Base-by-base conservation (phyloP, 306 rosid genomes). In the Abrus pulchellus region DNA sequence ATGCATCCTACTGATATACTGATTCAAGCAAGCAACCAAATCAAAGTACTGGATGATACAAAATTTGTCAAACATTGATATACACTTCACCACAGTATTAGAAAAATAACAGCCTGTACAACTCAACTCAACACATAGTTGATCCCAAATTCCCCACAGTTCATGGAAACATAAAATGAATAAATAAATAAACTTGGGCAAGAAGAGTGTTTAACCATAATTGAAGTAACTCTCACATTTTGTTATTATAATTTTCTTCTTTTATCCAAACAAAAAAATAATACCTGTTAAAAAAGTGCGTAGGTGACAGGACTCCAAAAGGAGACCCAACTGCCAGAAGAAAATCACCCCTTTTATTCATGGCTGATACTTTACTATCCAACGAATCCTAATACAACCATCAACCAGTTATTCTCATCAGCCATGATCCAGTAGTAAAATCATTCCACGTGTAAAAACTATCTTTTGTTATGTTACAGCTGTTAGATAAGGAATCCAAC, bases 271-370 rank as follows among this genome's bases (percentile, higher is more conserved):
- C 12, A 41, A 59, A 41, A 45, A 52, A 40, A 47, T 54, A 41
- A 50, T 83, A 93, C 99, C 98, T 93, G 90, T 93, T 95, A 80
- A 90, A 90, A 90, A 95, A 95, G 83, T 95, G 99, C 63, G 89
- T 57, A 12, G 97, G 95, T 88, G 97, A 93, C 66, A 95, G 80
- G 82, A 95, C 85, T 55, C 99, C 99, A 87, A 95, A 95, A 68
- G 98, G 98, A 84, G 98, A 94, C 81, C 97, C 98, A 78, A 94
- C 88, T 38, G 93, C 93, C 70, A 94, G 84, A 81, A 91, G 93
- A 85, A 89, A 91, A 85, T 88, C 85, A 69, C 99, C 99, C 85
- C 88, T 90, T 79, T 85, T 89, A 83, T 80, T 84, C 83, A 83
- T 85, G 77, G 92, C 85, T 41, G 94, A 88, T 80, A 86, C 70